Evolutionary conservation across 73 alveolate genomes (phyloP), one percentile per base, ranked within the genome.

Genomic region (Blepharisma japonicum): DNA sequence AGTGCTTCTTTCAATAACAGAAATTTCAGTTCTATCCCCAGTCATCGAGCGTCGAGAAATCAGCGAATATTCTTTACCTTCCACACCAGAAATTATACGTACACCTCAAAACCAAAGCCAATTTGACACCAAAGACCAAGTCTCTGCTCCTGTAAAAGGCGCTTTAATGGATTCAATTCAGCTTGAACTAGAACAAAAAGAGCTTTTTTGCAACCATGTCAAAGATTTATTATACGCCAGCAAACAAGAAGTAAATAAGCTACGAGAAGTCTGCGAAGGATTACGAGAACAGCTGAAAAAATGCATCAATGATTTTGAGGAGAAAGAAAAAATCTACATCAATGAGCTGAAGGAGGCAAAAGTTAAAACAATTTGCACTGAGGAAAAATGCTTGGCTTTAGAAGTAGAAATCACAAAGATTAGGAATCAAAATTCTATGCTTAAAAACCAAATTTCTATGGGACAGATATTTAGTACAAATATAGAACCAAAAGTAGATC

Each of bases 11-110:
- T 18, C 74, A n/a, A 61, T 61, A 18, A 18, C 23, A n/a, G 74
- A 61, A 25, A 61, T 61, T 25, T 61, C 74, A 25, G 46, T 61
- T 9, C 23, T 61, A 39, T 61, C 74, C 23, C 74, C 74, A 61
- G 74, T 61, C 4, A n/a, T 14, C 14, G 74, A 61, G 23, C 74
- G 46, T 5, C 74, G 47, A 61, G 74, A 61, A 61, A 25, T 61
- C 49, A 14, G 47, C 23, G 74, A 61, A 25, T 61, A 61, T 25
- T 61, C 74, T 8, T 20, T 61, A 2, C 50, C 14, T 14, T 20
- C 50, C 38, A 61, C 74, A 61, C 74, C 74, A 25, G 74, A 14
- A 14, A 14, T 61, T 61, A 14, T 39, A 9, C 74, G 47, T 8
- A 25, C 14, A 20, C n/a, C 14, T 9, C 11, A 8, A n/a, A 61